A percentile compares a stretch with the other conserved stretches of the same genome.
Evolutionary conservation across 108 stramenopile genomes (phyloP).

Genomic region (Fragilariopsis cylindrus): DNA sequence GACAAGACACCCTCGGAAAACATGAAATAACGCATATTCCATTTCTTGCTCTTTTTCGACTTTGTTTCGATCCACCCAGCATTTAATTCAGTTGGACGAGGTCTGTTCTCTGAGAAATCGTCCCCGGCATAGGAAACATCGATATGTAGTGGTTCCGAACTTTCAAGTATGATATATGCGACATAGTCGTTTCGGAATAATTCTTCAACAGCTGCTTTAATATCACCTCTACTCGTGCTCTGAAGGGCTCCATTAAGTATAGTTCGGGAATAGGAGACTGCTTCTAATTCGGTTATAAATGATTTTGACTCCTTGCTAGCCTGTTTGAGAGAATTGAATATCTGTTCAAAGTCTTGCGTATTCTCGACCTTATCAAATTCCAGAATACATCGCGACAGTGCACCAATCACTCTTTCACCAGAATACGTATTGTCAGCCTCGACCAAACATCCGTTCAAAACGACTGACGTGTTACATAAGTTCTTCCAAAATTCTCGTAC

Average conservation of each 20-base stretch:
- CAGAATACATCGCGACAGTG: slow-evolving; percentile 68
- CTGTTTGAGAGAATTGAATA: slow-evolving; percentile 21
- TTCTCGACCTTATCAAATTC: slow-evolving; percentile 50
- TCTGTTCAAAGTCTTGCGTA: background rate
- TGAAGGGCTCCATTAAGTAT: slow-evolving; percentile 68
- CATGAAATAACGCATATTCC: slow-evolving; percentile 64
- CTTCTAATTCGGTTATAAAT: slow-evolving; percentile 58
- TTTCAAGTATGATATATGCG: slow-evolving; percentile 19
- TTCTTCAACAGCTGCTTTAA: slow-evolving; percentile 56
- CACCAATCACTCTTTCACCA: slow-evolving; percentile 73
- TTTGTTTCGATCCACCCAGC: slow-evolving; percentile 40
- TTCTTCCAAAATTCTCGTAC: slow-evolving; percentile 67
- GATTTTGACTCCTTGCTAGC: slow-evolving; percentile 10
- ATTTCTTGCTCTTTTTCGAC: slow-evolving; percentile 34
- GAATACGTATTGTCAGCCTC: slow-evolving; percentile 55
- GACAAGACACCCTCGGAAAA: slow-evolving; percentile 58
- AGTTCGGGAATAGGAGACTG: slow-evolving; percentile 71
- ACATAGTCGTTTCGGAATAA: slow-evolving; percentile 57
- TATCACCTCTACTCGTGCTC: slow-evolving; percentile 55
- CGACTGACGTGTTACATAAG: slow-evolving; percentile 58
- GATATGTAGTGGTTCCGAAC: slow-evolving; percentile 34
- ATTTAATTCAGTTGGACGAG: slow-evolving; percentile 12
- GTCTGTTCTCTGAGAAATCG: slow-evolving; percentile 41
- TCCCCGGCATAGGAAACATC: slow-evolving; percentile 54
- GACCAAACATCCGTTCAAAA: slow-evolving; percentile 69